Evolutionary conservation across 2,329 filamentous ascomycete genomes (phyloP).

Genomic region (Penicillium sp.): DNA sequence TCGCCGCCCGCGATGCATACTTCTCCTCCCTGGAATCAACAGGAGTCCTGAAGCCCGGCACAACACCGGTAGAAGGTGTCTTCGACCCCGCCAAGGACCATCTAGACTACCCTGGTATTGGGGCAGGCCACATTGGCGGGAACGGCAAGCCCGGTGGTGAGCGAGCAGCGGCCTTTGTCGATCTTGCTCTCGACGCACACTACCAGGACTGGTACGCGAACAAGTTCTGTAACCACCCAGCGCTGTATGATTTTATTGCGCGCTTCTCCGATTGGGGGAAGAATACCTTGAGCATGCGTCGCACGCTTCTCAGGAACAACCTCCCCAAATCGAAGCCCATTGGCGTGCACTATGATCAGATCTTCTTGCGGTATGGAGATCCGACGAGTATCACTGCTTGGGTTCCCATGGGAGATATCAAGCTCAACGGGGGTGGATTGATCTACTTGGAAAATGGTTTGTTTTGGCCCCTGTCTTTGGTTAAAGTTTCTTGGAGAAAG

Average conservation of each 20-base stretch:
- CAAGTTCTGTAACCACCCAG: conserved; percentile 48
- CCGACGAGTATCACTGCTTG: conserved; percentile 50
- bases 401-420: conserved; percentile 50
- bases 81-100: conserved; percentile 41
- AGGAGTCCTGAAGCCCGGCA: conserved; percentile 49
- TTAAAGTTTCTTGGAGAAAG: background rate
- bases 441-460: conserved; percentile 49
- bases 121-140: conserved; percentile 41
- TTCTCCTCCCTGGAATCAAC: conserved; percentile 48
- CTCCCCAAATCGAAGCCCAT: conserved; percentile 50
- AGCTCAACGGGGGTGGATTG: conserved; percentile 48
- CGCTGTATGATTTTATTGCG: conserved; percentile 43
- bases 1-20: conserved; percentile 46
- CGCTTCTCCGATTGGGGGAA: conserved; percentile 49
- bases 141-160: conserved; percentile 42
- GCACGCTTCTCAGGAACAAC: conserved; percentile 50
- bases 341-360: conserved; percentile 55
- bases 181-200: conserved; percentile 49
- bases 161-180: conserved; percentile 40
- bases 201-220: conserved; percentile 47
- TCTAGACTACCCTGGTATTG: conserved; percentile 46
- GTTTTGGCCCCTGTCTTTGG: background rate
- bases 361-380: conserved; percentile 49
- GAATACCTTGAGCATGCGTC: conserved; percentile 39
- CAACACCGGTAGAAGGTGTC: conserved; percentile 46